Evolutionary conservation across 1,284 basidiomycete species (phyloP), one percentile per base, ranked within the genome.

Genomic region (Fistulina hepatica): DNA sequence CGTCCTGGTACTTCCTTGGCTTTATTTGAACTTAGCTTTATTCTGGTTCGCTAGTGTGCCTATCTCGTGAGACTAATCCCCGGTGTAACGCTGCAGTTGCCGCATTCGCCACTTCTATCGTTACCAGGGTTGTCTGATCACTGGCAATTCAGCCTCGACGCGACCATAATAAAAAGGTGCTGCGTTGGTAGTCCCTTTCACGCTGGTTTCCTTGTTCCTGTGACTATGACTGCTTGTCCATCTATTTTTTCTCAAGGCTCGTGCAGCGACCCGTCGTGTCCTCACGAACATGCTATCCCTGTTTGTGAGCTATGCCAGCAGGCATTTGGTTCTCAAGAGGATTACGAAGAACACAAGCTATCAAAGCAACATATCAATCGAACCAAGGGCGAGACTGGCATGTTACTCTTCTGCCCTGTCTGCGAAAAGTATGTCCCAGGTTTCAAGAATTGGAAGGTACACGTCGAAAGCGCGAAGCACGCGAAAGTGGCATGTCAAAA

Each of bases 261-360:
- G 3, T 69, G 67, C 44, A 39, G 48, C 2, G 44, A 56, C 24
- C 2, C 40, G 0, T 17, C 33, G 5, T 70, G 69, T 45, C 11
- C 28, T 1, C 48, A 51, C 31, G 45, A 48, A 8, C 69, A 71
- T 46, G 56, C 56, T 36, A 49, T 65, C 6, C 35, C 49, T 5
- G 51, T 54, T 17, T 69, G 67, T 43, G 56, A 61, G 5, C 46
- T 55, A 6, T 69, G 67, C 47, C 44, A 49, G 4, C 41, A 58
- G 16, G 48, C 65, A 6, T 61, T 63, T 35, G 13, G 31, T 5
- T 45, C 45, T 15, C 35, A 40, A 5, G 24, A 26, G 1, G 40
- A 36, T 0, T 63, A 60, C 37, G 25, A 50, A 5, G 4, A 30
- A 1, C 67, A 69, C 39, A 42, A 52, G 3, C 30, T 32, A 2